Base-by-base conservation (phyloP, 2,329 filamentous ascomycete genomes). In the Monascus ruber region DNA sequence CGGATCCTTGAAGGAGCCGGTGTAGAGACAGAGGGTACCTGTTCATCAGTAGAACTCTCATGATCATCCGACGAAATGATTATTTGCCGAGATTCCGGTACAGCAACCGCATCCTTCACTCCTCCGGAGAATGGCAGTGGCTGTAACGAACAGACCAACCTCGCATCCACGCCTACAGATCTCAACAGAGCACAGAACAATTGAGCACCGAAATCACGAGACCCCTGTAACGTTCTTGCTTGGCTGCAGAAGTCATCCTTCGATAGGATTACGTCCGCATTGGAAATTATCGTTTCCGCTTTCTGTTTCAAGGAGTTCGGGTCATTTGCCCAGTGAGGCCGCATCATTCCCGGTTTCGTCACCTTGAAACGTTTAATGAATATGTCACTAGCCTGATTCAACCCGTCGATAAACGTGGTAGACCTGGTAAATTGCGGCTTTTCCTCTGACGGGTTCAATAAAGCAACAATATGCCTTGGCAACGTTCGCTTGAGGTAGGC, bases 91-190 rank as follows among this genome's bases (percentile, higher is more conserved):
- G 51, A 47, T 26, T 56, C 47, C 9, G 59, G 51, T 53, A 70
- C 66, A 37, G 53, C 54, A 7, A 66, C 63, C 42, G 63, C 46
- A 40, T 59, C 57, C 56, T 71, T 62, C 2, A 62, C 59, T 8
- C 60, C 59, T 2, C 64, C 72, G 2, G 71, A 68, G 48, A 88
- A 88, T 0, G 83, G 73, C 1, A 98, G 69, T 1, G 81, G 77
- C 49, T 98, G 91, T 3, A 98, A 66, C 4, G 91, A 98, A 59
- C 87, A 95, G 0, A 96, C 83, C 4, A 98, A 70, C 8, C 91
- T 76, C 4, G 85, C 73, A 46, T 86, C 78, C 5, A 96, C 77
- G 2, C 85, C 87, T n/a, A 74, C 77, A n/a, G 79, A 76, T 11
- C 91, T 79, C 4, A 98, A 70, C 27, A 96, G 63, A 2, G 88